A percentile compares a stretch with the other conserved stretches of the same genome.
These are phyloP conservation scores for Lasiosphaeriaceae sp. DNA, from an alignment of 495 filamentous ascomycete species.

Conservation along the genomic window DNA sequence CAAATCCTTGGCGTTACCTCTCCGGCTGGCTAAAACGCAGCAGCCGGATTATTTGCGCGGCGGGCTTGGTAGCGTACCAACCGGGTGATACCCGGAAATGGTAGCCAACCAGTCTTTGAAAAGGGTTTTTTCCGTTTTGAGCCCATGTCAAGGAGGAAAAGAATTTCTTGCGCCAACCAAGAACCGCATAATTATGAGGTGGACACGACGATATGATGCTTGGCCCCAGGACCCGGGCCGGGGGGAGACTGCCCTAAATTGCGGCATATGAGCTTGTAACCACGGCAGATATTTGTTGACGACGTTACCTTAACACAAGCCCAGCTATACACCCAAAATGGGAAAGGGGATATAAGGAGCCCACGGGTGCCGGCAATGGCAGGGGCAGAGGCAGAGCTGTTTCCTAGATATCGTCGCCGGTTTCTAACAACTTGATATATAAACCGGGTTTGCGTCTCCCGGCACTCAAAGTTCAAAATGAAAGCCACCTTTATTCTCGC, in stretches of 20 bases:
- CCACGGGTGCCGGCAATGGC: background rate
- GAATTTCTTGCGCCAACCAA: background rate
- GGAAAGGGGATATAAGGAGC: background rate
- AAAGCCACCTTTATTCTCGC: conserved; percentile 6
- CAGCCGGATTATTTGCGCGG: background rate
- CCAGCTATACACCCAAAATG: background rate
- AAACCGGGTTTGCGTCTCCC: background rate
- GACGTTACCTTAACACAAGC: background rate
- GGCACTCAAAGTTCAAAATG: background rate
- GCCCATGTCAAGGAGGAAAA: background rate
- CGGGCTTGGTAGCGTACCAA: background rate
- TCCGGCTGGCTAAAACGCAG: background rate
- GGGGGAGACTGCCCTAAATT: background rate
- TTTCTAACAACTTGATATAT: background rate
- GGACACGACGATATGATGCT: background rate
- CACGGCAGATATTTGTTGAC: background rate
- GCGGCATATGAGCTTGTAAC: background rate
- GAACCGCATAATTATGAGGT: too few relatives aligned
- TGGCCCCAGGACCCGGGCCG: background rate
- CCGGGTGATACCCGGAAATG: background rate
- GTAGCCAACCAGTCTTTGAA: background rate
- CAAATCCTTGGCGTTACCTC: background rate
- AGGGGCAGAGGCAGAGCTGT: background rate
- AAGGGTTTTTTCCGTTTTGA: background rate
- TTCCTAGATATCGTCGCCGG: background rate